Base-by-base conservation (phyloP, 495 filamentous ascomycete genomes). In the Aspergillus baeticus region DNA sequence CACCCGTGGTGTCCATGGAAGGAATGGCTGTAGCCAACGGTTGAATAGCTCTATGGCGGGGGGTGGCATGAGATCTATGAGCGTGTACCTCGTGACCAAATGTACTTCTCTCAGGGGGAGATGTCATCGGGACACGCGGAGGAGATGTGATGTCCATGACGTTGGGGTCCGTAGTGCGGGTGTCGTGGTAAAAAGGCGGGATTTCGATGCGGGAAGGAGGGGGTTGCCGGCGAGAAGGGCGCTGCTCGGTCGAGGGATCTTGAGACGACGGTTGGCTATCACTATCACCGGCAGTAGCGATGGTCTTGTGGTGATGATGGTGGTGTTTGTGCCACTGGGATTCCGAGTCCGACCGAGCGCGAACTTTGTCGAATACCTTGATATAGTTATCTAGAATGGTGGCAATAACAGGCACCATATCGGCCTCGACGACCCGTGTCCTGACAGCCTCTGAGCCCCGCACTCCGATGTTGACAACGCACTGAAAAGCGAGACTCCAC, bases 361-460 rank as follows among this genome's bases (percentile, higher is more conserved):
- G 87, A 56, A 88, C 87, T 65, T 89, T 91, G 60, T 98, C 94
- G 52, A 96, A 84, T 54, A 97, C 91, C 69, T 94, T 89, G 75
- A 96, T 91, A 75, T 98, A 98, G 66, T 98, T 98, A 75, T 96
- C 91, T 57, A 98, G 85, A 48, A 98, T 96, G n/a, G 94, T 98
- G 35, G 94, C 94, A 63, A 98, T 96, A 54, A 98, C 95, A 10
- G 94, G 94, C 1, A 98, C 94, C 89, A 98, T 96, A 67, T 98
- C 94, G 58, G 94, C 94, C 75, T 98, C 94, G 20, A 98, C 94
- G 0, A 98, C 93, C 58, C 94, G 81, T 42, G 95, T 97, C 47
- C 94, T 82, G 50, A 98, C 94, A 56, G 78, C 84, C 73, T 98
- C 94, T 5, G 94, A 96, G 53, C 94, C 94, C 53, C 94, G 84